Base-by-base conservation (phyloP, 768 basidiomycete species). In the Cystobasidium ongulense region DNA sequence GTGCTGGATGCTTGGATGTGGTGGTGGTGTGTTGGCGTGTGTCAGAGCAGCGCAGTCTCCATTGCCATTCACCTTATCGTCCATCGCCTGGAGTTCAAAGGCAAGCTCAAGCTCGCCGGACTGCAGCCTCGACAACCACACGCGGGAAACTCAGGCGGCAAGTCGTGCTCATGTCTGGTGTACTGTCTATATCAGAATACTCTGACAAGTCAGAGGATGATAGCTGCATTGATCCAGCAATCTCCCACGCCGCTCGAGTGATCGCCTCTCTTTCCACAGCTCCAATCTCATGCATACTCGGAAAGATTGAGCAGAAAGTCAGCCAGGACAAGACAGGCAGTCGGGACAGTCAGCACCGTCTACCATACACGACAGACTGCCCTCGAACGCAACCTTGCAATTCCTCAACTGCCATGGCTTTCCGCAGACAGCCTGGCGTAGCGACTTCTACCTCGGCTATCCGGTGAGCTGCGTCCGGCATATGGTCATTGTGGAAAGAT, bases 381-480 rank as follows among this genome's bases (percentile, higher is more conserved):
- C 27, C 7, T n/a, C 52, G 7, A n/a, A 8, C 10, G 8, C 27
- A 29, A 31, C 15, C 15, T 21, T 17, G 5, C 46, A 11, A 50
- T 7, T n/a, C n/a, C 11, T 7, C 63, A 38, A n/a, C n/a, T n/a
- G n/a, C 4, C 52, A 71, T 71, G 68, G 50, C 68, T 29, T 71
- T 71, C 25, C 29, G 54, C 7, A 33, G 54, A 59, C 7, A 59
- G 31, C 68, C 68, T 36, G 68, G 68, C 29, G 27, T 71, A 43
- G 68, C 36, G 33, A 71, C n/a, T 33, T 31, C 68, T 10, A 71
- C 68, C 38, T 64, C 63, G 63, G 63, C 63, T 39, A 64, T 64
- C 63, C 63, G 63, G 63, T 64, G 36, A 38, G 63, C 36, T 36
- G 18, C 21, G 17, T 18, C 57, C 11, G 57, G 27, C 57, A 59